These are phyloP conservation scores for Colletotrichum chlorophyti DNA, from an alignment of 2,329 filamentous ascomycete genomes.

Conservation along the genomic window DNA sequence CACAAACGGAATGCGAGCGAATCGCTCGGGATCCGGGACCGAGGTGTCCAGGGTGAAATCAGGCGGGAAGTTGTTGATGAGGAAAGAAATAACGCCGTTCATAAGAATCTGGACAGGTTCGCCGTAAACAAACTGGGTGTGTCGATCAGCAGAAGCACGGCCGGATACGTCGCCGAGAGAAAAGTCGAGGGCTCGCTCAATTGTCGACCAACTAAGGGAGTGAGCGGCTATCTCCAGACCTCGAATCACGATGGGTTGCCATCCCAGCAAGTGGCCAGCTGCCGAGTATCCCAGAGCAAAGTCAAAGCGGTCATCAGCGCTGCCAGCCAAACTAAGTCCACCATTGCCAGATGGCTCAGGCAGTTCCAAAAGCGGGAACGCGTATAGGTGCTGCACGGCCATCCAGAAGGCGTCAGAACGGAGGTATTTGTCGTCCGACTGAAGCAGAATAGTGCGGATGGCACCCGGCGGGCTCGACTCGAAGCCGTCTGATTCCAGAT, in stretches of 20 bases:
- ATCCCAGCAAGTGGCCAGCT: slow-evolving; percentile 63
- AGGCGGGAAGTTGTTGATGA: slow-evolving; percentile 64
- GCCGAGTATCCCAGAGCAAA: slow-evolving; percentile 71
- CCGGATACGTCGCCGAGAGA: slow-evolving; percentile 47
- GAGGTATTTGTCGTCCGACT: slow-evolving; percentile 59
- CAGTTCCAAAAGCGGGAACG: slow-evolving; percentile 54
- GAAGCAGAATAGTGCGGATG: slow-evolving; percentile 50
- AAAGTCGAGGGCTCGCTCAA: slow-evolving; percentile 68
- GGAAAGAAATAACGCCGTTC: slow-evolving; percentile 61
- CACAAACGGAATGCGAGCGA: slow-evolving; percentile 53
- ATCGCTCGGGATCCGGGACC: slow-evolving; percentile 42
- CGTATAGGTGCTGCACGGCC: slow-evolving; percentile 64
- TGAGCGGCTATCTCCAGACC: slow-evolving; percentile 66
- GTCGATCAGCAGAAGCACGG: slow-evolving; percentile 36
- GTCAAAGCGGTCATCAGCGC: slow-evolving; percentile 52
- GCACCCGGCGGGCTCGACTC: slow-evolving; percentile 33
- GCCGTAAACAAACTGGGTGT: slow-evolving; percentile 56
- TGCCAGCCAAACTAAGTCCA: slow-evolving; percentile 44
- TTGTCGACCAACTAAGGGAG: slow-evolving; percentile 66
- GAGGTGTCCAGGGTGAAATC: slow-evolving; percentile 65
- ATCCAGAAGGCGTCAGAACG: slow-evolving; percentile 63
- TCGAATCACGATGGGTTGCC: slow-evolving; percentile 60
- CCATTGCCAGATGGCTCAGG: slow-evolving; percentile 39
- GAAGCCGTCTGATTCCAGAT: slow-evolving; percentile 29
- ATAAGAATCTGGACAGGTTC: slow-evolving; percentile 62